Evolutionary conservation across 2,329 filamentous ascomycete genomes (phyloP), one percentile per base, ranked within the genome.

Genomic region (Ophiocordyceps camponoti-saundersi): DNA sequence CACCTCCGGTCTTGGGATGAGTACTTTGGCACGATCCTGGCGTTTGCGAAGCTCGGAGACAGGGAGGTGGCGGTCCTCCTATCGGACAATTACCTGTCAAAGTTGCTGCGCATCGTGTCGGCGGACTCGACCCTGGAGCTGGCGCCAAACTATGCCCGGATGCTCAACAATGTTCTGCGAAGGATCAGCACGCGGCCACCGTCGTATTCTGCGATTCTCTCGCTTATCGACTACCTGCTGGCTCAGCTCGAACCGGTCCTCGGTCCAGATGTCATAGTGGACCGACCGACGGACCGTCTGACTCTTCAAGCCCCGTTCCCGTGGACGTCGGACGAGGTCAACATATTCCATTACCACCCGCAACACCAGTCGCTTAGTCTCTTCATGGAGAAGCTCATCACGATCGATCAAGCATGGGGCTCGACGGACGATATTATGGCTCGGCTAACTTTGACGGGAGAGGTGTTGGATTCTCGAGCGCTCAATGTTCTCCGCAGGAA

Each of bases 1-100:
- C 67, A 72, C 43, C 65, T 77, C 26, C 75, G 79, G 48, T 74
- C 82, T 3, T 92, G 85, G 85, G 75, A 80, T 41, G 84, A 90
- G 55, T 81, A 82, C 48, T 90, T 90, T 57, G 73, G 74, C 13
- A 71, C 83, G n/a, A 67, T 89, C 50, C 57, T 73, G n/a, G 66
- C 66, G n/a, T 81, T 89, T 56, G 77, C 78, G 15, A 68, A 66
- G 43, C 61, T 85, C 47, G 82, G 82, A 1, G 61, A 67, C 3
- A 59, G 68, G 6, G 80, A 86, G 58, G 68, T 73, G 20, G 65
- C 67, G 2, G 57, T 72, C 6, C 66, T 88, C 22, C 66, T 89
- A 22, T 72, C 77, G 12, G 66, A 71, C 30, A 72, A 75, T 22
- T 84, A 79, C 53, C 65, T 89, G 20, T 57, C 65, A 40, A 77